These are phyloP conservation scores for Plantago elongata DNA, from an alignment of 257 asterid species.

Conservation along the genomic window DNA sequence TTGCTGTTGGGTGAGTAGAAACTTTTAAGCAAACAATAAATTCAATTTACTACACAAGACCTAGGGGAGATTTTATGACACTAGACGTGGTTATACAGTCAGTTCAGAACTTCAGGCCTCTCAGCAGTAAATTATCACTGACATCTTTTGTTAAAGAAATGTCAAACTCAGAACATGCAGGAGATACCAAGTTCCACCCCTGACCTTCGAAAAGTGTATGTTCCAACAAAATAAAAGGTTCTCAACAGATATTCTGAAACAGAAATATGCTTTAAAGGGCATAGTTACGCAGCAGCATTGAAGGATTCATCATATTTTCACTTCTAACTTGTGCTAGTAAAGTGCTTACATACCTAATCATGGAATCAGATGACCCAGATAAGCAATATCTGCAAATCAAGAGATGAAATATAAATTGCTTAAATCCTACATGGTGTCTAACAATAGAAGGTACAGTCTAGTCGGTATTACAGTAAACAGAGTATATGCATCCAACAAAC, in stretches of 20 bases:
- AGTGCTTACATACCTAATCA: conserved; percentile 6
- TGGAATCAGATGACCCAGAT: conserved; percentile 10
- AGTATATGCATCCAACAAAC: conserved; percentile 36
- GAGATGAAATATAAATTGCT: neutral
- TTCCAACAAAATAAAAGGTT: neutral
- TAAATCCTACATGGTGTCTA: conserved; percentile 4
- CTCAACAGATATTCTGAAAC: neutral
- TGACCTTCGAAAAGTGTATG: neutral
- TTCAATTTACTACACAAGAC: too few relatives aligned
- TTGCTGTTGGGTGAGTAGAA: neutral
- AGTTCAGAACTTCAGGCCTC: neutral
- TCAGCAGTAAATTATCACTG: neutral
- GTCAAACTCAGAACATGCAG: too few relatives aligned
- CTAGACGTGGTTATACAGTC: neutral
- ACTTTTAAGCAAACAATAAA: neutral
- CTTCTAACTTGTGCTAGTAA: too few relatives aligned
- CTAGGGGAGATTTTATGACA: too few relatives aligned
- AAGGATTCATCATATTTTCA: neutral
- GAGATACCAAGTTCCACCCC: neutral
- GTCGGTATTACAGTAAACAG: neutral
- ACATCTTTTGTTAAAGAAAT: neutral
- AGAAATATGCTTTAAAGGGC: neutral
- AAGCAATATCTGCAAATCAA: conserved; percentile 10
- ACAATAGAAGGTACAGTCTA: neutral
- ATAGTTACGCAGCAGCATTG: neutral